Conservation (phyloP, 345 rosid genomes). For the Gossypium ekmanianum region DNA sequence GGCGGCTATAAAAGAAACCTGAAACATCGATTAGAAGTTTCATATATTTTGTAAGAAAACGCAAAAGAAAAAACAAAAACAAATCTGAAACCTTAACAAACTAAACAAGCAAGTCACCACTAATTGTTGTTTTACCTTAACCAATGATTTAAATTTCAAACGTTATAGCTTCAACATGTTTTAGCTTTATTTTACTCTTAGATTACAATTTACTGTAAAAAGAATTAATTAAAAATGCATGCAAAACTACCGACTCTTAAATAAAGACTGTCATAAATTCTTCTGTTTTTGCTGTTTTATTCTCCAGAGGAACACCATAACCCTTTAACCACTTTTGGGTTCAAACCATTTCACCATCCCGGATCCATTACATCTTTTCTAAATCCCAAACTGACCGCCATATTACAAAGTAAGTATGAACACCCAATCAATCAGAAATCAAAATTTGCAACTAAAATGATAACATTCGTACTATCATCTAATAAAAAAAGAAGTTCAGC, state of each 20-base stretch:
- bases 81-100: neutral
- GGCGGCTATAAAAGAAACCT: neutral
- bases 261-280: neutral
- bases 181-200: neutral
- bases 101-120: neutral
- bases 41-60: too few relatives aligned
- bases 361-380: neutral
- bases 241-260: neutral
- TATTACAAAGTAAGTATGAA: neutral
- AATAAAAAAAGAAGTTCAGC: neutral
- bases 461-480: neutral
- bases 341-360: neutral
- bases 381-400: slow-evolving; percentile 11
- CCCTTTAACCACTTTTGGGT: neutral
- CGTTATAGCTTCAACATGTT: neutral
- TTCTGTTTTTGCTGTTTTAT: neutral
- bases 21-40: neutral
- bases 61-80: neutral
- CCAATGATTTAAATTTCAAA: neutral
- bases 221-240: neutral
- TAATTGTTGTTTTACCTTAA: neutral
- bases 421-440: neutral
- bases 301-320: neutral
- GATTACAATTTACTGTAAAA: neutral
- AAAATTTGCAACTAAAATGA: neutral